Evolutionary conservation across 2,329 filamentous ascomycete genomes (phyloP), one percentile per base, ranked within the genome.

Genomic region (Trichothecium roseum): DNA sequence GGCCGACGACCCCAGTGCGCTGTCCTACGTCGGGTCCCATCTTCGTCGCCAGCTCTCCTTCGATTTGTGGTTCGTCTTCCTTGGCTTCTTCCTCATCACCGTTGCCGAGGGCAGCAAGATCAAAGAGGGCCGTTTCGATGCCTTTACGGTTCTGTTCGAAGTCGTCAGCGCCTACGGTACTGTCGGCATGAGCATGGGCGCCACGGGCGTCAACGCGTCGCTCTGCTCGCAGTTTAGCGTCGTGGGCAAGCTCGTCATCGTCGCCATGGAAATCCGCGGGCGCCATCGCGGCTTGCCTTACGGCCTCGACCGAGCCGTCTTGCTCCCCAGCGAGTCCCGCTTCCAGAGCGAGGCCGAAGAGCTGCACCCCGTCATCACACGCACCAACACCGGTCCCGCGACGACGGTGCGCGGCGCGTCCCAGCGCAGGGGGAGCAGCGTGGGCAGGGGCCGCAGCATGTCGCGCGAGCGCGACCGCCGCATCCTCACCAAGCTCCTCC

Each of bases 41-140:
- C 71, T 98, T 55, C 83, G 91, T 27, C 78, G 84, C 32, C 91
- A 98, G 58, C 72, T 98, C 26, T 94, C 87, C 36, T 98, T 98
- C 62, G 91, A 98, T 60, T 59, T 98, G 57, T 98, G 91, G 91
- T 98, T 87, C 50, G 82, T 98, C 39, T 94, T 94, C 52, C 57
- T 96, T 16, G 91, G 91, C 1, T 77, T 94, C 47, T 98, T 98
- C 61, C 74, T 96, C 53, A 83, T 98, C 49, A 72, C 82, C 41
- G 94, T 98, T 48, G 78, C 84, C 20, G 93, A 98, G 61, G 89
- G 87, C 4, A 38, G 49, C 7, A 75, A 78, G 13, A 66, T 98
- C 10, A 66, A 83, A 51, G 71, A 50, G 3, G 56, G 59, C 22
- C 63, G 78, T 4, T 84, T 87, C 48, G 72, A 75, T 38, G 63